phyloP scores from a whole-genome alignment of 352 stramenopile genomes.

The Globisporangium apiculatum region DNA sequence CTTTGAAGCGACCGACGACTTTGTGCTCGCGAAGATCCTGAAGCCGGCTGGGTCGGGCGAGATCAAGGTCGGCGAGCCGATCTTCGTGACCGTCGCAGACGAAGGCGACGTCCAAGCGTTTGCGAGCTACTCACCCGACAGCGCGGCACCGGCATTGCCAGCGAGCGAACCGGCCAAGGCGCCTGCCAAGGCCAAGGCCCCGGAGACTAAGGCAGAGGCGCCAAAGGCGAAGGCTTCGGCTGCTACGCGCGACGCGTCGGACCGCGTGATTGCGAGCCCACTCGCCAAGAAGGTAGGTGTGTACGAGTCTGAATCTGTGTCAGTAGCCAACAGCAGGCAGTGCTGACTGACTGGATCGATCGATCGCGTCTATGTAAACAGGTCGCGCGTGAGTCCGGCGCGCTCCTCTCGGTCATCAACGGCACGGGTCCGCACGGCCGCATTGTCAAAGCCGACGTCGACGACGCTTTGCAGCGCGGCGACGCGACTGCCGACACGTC shows the following conservation, averaged over 20 bases:
- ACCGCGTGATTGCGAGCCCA: slow-evolving; percentile 91
- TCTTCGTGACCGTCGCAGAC: slow-evolving; percentile 62
- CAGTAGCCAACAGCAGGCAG: slow-evolving; percentile 21
- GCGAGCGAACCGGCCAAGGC: slow-evolving; percentile 17
- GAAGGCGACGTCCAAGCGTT: slow-evolving; percentile 49
- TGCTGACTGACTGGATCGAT: slow-evolving; percentile 26
- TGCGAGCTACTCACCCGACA: slow-evolving; percentile 44
- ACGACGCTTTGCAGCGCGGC: slow-evolving; percentile 79
- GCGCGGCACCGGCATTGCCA: slow-evolving; percentile 11
- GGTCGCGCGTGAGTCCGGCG: slow-evolving; percentile 73
- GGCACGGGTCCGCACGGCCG: slow-evolving; percentile 85
- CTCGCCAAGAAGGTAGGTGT: slow-evolving; percentile 84
- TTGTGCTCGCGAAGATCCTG: slow-evolving; percentile 93
- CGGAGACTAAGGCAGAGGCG: background rate
- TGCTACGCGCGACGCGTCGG: slow-evolving; percentile 9
- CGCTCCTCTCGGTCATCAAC: slow-evolving; percentile 57
- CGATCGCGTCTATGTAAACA: slow-evolving; percentile 32
- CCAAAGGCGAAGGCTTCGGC: too few species aligned
- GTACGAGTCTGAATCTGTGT: slow-evolving; percentile 10
- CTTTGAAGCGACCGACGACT: slow-evolving; percentile 96
- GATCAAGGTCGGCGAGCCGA: slow-evolving; percentile 73
- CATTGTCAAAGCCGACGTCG: slow-evolving; percentile 93
- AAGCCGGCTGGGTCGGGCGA: slow-evolving; percentile 78
- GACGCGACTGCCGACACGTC: slow-evolving; percentile 13
- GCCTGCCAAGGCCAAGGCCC: slow-evolving; percentile 17